These are phyloP conservation scores for Verticillium nubilum DNA, from an alignment of 2,329 filamentous ascomycete species.

Conservation along the genomic window DNA sequence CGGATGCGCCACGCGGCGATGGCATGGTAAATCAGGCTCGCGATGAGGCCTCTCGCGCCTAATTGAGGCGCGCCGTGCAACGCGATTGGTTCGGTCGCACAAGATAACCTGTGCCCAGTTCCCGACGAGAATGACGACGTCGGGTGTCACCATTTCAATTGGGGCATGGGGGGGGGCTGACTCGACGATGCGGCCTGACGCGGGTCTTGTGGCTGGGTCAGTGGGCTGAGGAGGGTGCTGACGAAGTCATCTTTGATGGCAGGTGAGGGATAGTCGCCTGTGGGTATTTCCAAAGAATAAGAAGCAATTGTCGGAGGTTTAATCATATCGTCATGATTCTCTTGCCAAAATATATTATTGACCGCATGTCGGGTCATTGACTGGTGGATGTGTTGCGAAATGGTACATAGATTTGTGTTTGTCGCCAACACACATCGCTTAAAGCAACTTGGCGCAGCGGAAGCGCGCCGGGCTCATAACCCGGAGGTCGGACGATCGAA, in stretches of 20 bases:
- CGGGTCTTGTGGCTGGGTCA: background rate
- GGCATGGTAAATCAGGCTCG: background rate
- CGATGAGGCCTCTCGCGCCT: background rate
- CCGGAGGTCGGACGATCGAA: constrained; percentile 4
- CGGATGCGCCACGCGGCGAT: background rate
- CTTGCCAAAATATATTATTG: too few species aligned
- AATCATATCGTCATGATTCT: too few species aligned
- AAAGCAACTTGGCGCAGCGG: constrained; percentile 4
- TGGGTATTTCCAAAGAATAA: too few species aligned
- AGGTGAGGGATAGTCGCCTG: too few species aligned
- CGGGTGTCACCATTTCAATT: background rate
- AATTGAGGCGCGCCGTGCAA: background rate
- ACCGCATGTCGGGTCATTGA: too few species aligned
- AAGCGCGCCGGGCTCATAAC: constrained; percentile 5
- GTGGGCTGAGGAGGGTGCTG: background rate
- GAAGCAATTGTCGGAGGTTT: too few species aligned
- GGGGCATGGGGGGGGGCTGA: background rate
- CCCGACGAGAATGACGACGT: background rate
- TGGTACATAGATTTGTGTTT: background rate
- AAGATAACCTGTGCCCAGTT: background rate
- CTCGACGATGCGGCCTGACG: background rate
- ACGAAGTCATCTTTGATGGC: background rate
- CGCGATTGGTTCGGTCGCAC: background rate
- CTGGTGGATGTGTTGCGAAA: background rate
- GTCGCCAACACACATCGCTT: background rate